Conservation (phyloP, 768 basidiomycete genomes). For the Favolaschia claudopus region DNA sequence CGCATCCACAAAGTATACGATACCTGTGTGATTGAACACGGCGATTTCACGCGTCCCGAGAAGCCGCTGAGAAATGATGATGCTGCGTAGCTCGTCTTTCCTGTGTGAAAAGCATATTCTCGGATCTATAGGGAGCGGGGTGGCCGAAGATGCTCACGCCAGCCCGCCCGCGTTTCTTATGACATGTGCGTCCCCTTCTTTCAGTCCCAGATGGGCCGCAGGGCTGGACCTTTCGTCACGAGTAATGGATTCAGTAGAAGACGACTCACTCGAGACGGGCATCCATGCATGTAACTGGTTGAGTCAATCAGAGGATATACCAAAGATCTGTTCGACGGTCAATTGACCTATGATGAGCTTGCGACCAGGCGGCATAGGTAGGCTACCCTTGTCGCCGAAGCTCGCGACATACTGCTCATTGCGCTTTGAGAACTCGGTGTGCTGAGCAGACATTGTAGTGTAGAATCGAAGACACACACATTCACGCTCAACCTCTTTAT, state of each 20-base stretch:
- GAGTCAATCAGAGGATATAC: not conserved
- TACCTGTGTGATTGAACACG: slow-evolving; percentile 77
- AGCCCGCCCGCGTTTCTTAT: slow-evolving; percentile 54
- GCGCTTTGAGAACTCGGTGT: slow-evolving; percentile 39
- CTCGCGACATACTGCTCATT: slow-evolving; percentile 50
- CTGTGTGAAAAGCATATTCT: slow-evolving; percentile 36
- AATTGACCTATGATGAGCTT: slow-evolving; percentile 45
- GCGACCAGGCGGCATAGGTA: slow-evolving; percentile 51
- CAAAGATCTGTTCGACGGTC: slow-evolving; percentile 2
- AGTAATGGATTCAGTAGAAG: not conserved
- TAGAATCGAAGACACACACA: not conserved
- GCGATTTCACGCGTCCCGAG: slow-evolving; percentile 77
- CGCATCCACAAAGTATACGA: no score
- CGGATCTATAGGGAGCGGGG: not conserved
- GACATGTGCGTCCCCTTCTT: slow-evolving; percentile 61
- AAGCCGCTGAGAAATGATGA: slow-evolving; percentile 76
- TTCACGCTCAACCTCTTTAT: no score
- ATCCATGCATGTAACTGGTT: slow-evolving; percentile 66
- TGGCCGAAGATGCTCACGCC: slow-evolving; percentile 11
- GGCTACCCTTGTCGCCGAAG: slow-evolving; percentile 49
- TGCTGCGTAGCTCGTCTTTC: slow-evolving; percentile 67
- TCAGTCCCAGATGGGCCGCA: slow-evolving; percentile 51
- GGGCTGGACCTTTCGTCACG: slow-evolving; percentile 35
- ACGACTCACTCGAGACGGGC: slow-evolving; percentile 56
- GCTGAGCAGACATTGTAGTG: slow-evolving; percentile 14